These are phyloP conservation scores for Xanthoparmelia taractica DNA, from an alignment of 495 filamentous ascomycete species.

Conservation along the genomic window DNA sequence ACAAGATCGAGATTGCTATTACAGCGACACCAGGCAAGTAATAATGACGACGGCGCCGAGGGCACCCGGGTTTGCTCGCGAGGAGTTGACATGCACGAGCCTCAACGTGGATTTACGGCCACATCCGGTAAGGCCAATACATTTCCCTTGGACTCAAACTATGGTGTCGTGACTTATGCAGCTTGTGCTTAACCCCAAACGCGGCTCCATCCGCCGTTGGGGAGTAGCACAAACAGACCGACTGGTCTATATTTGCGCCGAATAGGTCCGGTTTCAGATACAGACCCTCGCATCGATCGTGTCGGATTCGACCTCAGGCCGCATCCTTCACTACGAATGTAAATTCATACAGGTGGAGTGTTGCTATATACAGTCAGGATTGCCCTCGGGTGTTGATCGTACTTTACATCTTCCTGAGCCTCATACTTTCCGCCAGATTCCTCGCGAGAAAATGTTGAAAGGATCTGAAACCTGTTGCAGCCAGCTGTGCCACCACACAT, in stretches of 20 bases:
- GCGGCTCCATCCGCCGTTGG: constrained; percentile 3
- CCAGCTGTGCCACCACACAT: not conserved
- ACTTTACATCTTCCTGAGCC: not conserved
- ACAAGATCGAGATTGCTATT: not conserved
- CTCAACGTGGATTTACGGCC: not conserved
- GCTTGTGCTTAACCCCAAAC: constrained; percentile 1
- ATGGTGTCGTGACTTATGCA: too few species aligned
- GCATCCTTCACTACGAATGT: not conserved
- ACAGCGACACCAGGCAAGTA: not conserved
- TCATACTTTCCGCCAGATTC: not conserved
- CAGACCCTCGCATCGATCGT: not conserved
- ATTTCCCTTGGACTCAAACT: not conserved
- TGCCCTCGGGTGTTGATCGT: not conserved
- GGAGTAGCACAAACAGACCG: not conserved
- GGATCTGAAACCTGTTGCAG: not conserved
- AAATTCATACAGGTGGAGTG: not conserved
- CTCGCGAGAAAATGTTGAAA: not conserved
- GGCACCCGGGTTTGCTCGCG: not conserved
- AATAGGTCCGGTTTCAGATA: constrained; percentile 14
- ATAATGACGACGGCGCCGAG: not conserved
- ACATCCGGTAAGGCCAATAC: not conserved
- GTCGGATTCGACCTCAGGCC: not conserved
- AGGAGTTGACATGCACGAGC: not conserved
- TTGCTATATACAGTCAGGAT: not conserved
- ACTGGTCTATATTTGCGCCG: not conserved